A percentile compares a stretch with the other conserved stretches of the same genome.
Conservation (phyloP, 768 basidiomycete genomes). For the Pisolithus sp. region DNA sequence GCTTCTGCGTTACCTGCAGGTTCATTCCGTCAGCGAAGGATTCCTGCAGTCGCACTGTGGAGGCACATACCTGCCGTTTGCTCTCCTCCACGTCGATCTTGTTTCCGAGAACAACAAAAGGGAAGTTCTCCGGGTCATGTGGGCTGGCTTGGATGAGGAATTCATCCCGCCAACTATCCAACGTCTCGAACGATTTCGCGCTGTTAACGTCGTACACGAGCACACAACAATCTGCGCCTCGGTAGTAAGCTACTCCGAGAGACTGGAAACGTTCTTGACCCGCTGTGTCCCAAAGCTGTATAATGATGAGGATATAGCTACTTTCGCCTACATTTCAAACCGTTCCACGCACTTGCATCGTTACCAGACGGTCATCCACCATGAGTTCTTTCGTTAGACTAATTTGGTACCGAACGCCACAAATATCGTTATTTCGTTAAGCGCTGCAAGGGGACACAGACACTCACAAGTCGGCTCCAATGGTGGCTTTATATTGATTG, state of each 20-base stretch:
- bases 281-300: conserved; percentile 97
- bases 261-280: conserved; percentile 99
- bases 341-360: conserved; percentile 78
- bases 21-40: conserved; percentile 3
- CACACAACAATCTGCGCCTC: conserved; percentile 98
- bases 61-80: conserved; percentile 77
- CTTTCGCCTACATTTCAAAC: neutral
- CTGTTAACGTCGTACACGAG: conserved; percentile 99
- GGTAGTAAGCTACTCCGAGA: conserved; percentile 97
- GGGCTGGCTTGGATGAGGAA: conserved; percentile 98
- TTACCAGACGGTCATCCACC: conserved; percentile 96
- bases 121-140: conserved; percentile 99
- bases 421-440: conserved; percentile 13
- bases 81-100: conserved; percentile 99
- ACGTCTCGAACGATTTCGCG: conserved; percentile 95
- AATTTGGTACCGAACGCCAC: conserved; percentile 1
- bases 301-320: conserved; percentile 3
- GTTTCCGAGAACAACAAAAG: conserved; percentile 98
- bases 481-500: conserved; percentile 99
- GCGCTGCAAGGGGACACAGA: conserved; percentile 6
- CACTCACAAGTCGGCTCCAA: conserved; percentile 91
- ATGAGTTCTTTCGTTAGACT: conserved; percentile 98
- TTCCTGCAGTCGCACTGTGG: neutral
- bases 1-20: conserved; percentile 91
- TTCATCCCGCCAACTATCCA: conserved; percentile 99